Base-by-base conservation (phyloP, 2,329 filamentous ascomycete species). In the Ophiocordyceps camponoti-saundersi region DNA sequence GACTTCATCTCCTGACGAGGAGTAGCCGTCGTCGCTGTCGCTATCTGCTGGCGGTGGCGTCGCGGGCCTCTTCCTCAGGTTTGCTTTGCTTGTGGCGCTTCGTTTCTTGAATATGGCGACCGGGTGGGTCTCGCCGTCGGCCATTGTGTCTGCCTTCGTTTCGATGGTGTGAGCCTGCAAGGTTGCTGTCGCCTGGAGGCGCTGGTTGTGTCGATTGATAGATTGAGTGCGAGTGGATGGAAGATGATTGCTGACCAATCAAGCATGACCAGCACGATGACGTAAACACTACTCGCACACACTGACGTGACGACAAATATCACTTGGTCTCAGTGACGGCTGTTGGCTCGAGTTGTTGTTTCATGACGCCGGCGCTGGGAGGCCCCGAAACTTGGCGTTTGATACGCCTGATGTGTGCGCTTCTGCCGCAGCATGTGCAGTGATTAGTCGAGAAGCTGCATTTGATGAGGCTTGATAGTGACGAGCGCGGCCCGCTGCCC, bases 91-190 rank as follows among this genome's bases (percentile, higher is more conserved):
- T 60, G 88, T 93, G 57, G 75, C 75, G 53, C 78, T 74, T 60
- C 89, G 79, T 64, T 92, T 94, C 64, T 94, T 95, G 75, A 95
- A 95, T 46, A 85, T 63, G 15, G 82, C 75, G 13, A 80, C 70
- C 0, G 77, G 74, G 2, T 65, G 12, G 41, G 32, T 16, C 26
- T 46, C 6, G 20, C 15, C 18, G 20, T 20, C 3, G 20, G 20
- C 36, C 36, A 40, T 40, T 5, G 36, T 20, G 11, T 40, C 4
- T 18, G 15, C n/a, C 8, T n/a, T 40, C n/a, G 16, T 18, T 29
- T 29, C 26, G 26, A 10, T 6, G 11, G 26, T 29, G 26, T 10
- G 7, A 29, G 26, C 26, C 11, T 29, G 26, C 26, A 29, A 29
- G 26, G 26, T 10, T 29, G 26, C 3, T 29, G 11, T 10, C 7